Evolutionary conservation across 1,139 yeast genomes (phyloP).

Genomic region (Suhomyces anneliseae): DNA sequence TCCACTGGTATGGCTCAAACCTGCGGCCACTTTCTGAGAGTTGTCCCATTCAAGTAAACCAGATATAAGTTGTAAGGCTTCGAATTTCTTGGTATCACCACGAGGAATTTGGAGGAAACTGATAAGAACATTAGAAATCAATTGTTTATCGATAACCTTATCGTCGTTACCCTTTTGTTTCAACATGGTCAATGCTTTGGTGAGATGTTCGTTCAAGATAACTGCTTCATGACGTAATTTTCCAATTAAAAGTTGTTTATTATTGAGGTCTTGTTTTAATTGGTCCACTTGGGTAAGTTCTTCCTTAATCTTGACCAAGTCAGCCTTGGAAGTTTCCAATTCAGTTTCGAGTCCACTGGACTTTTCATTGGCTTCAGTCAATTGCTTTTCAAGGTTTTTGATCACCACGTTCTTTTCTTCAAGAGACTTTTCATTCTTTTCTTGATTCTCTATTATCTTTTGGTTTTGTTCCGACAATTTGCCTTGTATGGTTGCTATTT

Average conservation of each 20-base stretch:
- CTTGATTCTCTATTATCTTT: slow-evolving; percentile 10
- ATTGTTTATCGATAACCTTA: slow-evolving; percentile 81
- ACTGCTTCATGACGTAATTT: slow-evolving; percentile 94
- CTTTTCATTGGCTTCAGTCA: neutral
- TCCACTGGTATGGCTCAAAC: slow-evolving; percentile 52
- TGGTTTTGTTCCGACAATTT: slow-evolving; percentile 3
- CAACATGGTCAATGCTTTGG: slow-evolving; percentile 79
- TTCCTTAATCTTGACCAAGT: slow-evolving; percentile 2
- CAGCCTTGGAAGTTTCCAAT: slow-evolving; percentile 17
- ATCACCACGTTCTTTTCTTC: slow-evolving; percentile 10
- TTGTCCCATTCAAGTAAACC: slow-evolving; percentile 89
- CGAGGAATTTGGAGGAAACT: slow-evolving; percentile 87
- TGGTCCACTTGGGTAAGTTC: slow-evolving; percentile 14
- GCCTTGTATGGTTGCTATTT: slow-evolving; percentile 9
- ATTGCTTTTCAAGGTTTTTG: slow-evolving; percentile 2
- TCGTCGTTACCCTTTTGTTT: slow-evolving; percentile 65
- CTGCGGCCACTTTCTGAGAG: slow-evolving; percentile 77
- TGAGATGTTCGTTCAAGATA: slow-evolving; percentile 89
- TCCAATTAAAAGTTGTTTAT: slow-evolving; percentile 78
- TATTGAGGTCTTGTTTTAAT: slow-evolving; percentile 48
- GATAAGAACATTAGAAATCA: slow-evolving; percentile 79
- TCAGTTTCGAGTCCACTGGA: slow-evolving; percentile 16
- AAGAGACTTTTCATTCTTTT: neutral
- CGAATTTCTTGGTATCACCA: slow-evolving; percentile 92
- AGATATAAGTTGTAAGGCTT: slow-evolving; percentile 80